Evolutionary conservation across 352 stramenopile species (phyloP).

Genomic region (Thraustotheca clavata): DNA sequence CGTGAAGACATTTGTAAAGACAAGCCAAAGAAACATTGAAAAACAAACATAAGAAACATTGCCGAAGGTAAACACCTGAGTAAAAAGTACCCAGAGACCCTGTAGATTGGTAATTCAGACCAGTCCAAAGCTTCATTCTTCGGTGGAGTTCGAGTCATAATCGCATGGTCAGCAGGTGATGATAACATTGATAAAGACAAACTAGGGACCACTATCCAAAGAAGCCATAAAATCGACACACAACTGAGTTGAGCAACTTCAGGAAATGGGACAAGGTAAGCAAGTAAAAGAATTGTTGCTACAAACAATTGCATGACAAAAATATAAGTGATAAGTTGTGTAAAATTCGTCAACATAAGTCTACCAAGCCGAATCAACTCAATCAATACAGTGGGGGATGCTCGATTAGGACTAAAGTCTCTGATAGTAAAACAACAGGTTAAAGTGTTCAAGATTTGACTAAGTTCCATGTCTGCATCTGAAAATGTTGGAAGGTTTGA

Average conservation of each 20-base stretch:
- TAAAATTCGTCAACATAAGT: constrained; percentile 74
- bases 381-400: constrained; percentile 31
- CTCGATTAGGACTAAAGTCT: constrained; percentile 3
- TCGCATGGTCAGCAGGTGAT: constrained; percentile 48
- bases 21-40: constrained; percentile 60
- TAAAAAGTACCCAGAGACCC: constrained; percentile 60
- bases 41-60: constrained; percentile 47
- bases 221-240: constrained; percentile 71
- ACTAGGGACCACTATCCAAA: constrained; percentile 69
- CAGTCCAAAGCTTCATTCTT: constrained; percentile 75
- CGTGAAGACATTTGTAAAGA: constrained; percentile 38
- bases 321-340: constrained; percentile 76
- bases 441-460: constrained; percentile 75
- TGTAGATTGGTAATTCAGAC: constrained; percentile 39
- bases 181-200: constrained; percentile 74
- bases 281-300: constrained; percentile 54
- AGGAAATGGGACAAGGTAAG: constrained; percentile 67
- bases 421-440: constrained; percentile 46
- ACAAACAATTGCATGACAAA: constrained; percentile 80
- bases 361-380: constrained; percentile 73
- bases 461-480: constrained; percentile 70
- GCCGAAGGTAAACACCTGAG: constrained; percentile 56
- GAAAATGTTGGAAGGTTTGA: constrained; percentile 41
- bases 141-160: constrained; percentile 78
- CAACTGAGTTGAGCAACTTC: constrained; percentile 64